These are phyloP conservation scores for Nakazawaea molendinolei DNA, from an alignment of 805 yeast genomes.

Conservation along the genomic window DNA sequence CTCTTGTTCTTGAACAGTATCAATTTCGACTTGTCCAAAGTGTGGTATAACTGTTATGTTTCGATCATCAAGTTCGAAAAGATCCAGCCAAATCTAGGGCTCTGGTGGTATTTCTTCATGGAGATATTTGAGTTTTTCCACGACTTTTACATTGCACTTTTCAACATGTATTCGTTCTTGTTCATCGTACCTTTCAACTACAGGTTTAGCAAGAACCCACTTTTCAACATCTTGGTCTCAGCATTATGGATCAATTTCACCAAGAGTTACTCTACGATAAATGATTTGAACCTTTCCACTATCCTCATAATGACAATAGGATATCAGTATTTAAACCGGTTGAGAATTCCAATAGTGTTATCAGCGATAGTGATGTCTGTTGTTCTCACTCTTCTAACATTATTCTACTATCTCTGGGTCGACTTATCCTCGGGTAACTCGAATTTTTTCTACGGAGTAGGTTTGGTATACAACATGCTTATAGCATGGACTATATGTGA, in stretches of 20 bases:
- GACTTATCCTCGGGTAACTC: conserved; percentile 91
- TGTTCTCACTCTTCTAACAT: conserved; percentile 63
- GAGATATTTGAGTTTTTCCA: conserved; percentile 90
- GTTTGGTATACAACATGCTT: conserved; percentile 68
- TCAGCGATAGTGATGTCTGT: conserved; percentile 21
- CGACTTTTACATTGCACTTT: conserved; percentile 75
- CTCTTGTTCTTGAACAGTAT: conserved; percentile 31
- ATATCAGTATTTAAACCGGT: conserved; percentile 19
- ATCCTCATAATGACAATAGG: conserved; percentile 25
- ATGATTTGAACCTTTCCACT: conserved; percentile 52
- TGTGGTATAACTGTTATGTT: conserved; percentile 8
- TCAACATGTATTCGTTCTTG: conserved; percentile 64
- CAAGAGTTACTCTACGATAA: conserved; percentile 80
- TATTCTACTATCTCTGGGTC: conserved; percentile 92
- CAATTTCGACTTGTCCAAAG: conserved; percentile 2
- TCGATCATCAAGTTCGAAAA: conserved; percentile 53
- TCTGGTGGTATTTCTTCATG: conserved; percentile 98
- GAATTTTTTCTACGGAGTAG: conserved; percentile 92
- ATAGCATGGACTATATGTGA: conserved; percentile 37
- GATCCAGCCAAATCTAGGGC: conserved; percentile 82
- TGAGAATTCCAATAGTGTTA: conserved; percentile 24
- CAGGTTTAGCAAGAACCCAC: conserved; percentile 53
- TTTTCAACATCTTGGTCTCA: conserved; percentile 41
- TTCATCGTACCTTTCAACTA: conserved; percentile 71
- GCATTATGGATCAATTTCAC: conserved; percentile 45